A percentile compares a stretch with the other conserved stretches of the same genome.
phyloP scores from a whole-genome alignment of 108 stramenopile genomes.

The Fragilariopsis cylindrus region DNA sequence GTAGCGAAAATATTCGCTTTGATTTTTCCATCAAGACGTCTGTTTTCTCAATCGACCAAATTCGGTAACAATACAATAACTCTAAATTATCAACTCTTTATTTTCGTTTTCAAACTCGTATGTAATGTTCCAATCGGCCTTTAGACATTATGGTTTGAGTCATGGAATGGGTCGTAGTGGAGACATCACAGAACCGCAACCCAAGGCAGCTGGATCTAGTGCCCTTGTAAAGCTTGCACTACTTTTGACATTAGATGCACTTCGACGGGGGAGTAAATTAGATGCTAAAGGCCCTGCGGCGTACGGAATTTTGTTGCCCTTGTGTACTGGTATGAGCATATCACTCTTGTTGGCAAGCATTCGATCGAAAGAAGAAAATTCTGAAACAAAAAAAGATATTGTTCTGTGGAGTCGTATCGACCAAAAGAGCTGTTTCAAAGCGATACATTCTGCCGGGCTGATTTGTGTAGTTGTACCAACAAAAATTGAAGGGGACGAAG shows the following conservation, averaged over 20 bases:
- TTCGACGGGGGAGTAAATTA: slow-evolving; percentile 86
- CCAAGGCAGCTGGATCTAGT: slow-evolving; percentile 98
- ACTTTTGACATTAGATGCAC: slow-evolving; percentile 80
- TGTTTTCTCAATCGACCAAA: too few species aligned
- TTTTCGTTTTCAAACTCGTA: too few species aligned
- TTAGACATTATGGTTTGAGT: slow-evolving; percentile 80
- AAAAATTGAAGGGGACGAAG: slow-evolving; percentile 66
- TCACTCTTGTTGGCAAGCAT: slow-evolving; percentile 74
- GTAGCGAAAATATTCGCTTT: too few species aligned
- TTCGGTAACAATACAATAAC: too few species aligned
- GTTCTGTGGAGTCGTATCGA: slow-evolving; percentile 96
- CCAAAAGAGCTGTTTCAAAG: slow-evolving; percentile 99
- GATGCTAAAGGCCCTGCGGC: slow-evolving; percentile 63
- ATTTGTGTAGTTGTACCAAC: slow-evolving; percentile 89
- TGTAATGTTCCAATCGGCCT: too few species aligned
- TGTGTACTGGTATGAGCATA: slow-evolving; percentile 96
- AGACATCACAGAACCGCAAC: slow-evolving; percentile 97
- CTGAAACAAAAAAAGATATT: slow-evolving; percentile 43
- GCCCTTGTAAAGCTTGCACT: slow-evolving; percentile 86
- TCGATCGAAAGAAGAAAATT: slow-evolving; percentile 25
- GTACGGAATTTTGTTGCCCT: slow-evolving; percentile 82
- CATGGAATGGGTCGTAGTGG: slow-evolving; percentile 99
- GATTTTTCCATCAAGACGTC: too few species aligned
- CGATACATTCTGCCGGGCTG: slow-evolving; percentile 89
- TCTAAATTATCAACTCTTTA: too few species aligned